Conservation (phyloP, 2,329 filamentous ascomycete species). For the Calcarisporium arbuscula region DNA sequence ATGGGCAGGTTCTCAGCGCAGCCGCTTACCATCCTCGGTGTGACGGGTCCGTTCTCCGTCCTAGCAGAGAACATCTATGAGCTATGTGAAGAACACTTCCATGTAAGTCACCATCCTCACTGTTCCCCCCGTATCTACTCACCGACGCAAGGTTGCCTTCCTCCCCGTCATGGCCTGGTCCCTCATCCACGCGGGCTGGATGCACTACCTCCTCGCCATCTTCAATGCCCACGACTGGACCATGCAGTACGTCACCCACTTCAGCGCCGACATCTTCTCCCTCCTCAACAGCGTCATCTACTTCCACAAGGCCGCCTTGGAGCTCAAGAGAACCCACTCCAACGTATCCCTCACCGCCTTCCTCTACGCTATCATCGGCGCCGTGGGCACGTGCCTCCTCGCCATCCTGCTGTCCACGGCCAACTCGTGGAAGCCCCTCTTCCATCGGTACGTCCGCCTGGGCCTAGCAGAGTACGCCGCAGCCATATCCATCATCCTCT, state of each 20-base stretch:
- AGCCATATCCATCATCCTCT: slow-evolving; percentile 59
- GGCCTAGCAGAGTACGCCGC: slow-evolving; percentile 58
- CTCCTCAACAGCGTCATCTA: slow-evolving; percentile 63
- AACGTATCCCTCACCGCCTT: slow-evolving; percentile 55
- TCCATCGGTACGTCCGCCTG: slow-evolving; percentile 56
- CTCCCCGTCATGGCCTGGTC: slow-evolving; percentile 64
- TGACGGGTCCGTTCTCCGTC: slow-evolving; percentile 62
- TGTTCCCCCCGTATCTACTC: no score
- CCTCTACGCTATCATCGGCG: slow-evolving; percentile 58
- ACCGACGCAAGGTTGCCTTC: slow-evolving; percentile 52
- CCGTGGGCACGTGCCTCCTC: slow-evolving; percentile 55
- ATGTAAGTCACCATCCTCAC: slow-evolving; percentile 28
- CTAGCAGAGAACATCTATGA: slow-evolving; percentile 59
- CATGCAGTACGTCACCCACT: slow-evolving; percentile 63
- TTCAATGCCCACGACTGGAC: slow-evolving; percentile 66
- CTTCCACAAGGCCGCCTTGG: slow-evolving; percentile 61
- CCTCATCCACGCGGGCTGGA: slow-evolving; percentile 59
- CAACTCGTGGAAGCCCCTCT: slow-evolving; percentile 53
- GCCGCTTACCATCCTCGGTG: slow-evolving; percentile 58
- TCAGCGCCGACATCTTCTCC: slow-evolving; percentile 61
- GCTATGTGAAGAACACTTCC: slow-evolving; percentile 48
- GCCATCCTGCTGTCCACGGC: slow-evolving; percentile 57
- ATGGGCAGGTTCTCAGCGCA: slow-evolving; percentile 52
- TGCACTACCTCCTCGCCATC: slow-evolving; percentile 57
- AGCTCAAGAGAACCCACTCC: slow-evolving; percentile 52